Percentiles rank a stretch among this genome's conserved stretches.
phyloP scores from a whole-genome alignment of 2,329 filamentous ascomycete species.

The Blastomyces parvus region DNA sequence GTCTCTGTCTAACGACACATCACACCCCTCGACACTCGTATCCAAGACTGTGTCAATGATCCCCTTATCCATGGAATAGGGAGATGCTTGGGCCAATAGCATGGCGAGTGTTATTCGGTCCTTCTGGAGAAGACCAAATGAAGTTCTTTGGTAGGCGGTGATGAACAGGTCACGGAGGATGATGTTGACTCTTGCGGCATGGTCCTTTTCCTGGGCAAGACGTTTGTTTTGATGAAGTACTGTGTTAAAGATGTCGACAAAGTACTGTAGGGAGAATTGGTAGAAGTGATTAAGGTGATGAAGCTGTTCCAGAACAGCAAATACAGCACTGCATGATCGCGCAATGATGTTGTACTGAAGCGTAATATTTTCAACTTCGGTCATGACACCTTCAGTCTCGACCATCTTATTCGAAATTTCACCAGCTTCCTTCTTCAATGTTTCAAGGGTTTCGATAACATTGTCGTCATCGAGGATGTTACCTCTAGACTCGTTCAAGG shows the following conservation, averaged over 20 bases:
- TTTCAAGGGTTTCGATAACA: constrained; percentile 95
- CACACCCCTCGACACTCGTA: constrained; percentile 61
- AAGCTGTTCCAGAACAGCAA: constrained; percentile 90
- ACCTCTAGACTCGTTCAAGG: constrained; percentile 91
- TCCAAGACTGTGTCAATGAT: constrained; percentile 83
- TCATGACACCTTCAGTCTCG: constrained; percentile 96
- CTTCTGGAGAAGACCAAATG: constrained; percentile 81
- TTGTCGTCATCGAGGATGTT: constrained; percentile 98
- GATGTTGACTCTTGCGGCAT: constrained; percentile 71
- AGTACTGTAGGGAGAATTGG: constrained; percentile 97
- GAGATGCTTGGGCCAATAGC: constrained; percentile 89
- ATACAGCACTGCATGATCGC: constrained; percentile 90
- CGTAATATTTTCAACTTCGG: constrained; percentile 92
- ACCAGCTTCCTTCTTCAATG: constrained; percentile 91
- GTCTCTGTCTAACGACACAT: constrained; percentile 61
- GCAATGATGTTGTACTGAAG: constrained; percentile 90
- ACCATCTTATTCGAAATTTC: constrained; percentile 95
- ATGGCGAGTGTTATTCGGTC: constrained; percentile 91
- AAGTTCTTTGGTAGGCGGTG: constrained; percentile 87
- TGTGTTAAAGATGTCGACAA: constrained; percentile 91
- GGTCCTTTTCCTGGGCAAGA: constrained; percentile 59
- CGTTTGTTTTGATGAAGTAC: constrained; percentile 75
- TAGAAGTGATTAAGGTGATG: constrained; percentile 99
- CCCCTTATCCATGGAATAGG: constrained; percentile 86
- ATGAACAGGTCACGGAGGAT: constrained; percentile 90